Evolutionary conservation across 495 filamentous ascomycete species (phyloP), one percentile per base, ranked within the genome.

Genomic region (Penicillium cinerascens): DNA sequence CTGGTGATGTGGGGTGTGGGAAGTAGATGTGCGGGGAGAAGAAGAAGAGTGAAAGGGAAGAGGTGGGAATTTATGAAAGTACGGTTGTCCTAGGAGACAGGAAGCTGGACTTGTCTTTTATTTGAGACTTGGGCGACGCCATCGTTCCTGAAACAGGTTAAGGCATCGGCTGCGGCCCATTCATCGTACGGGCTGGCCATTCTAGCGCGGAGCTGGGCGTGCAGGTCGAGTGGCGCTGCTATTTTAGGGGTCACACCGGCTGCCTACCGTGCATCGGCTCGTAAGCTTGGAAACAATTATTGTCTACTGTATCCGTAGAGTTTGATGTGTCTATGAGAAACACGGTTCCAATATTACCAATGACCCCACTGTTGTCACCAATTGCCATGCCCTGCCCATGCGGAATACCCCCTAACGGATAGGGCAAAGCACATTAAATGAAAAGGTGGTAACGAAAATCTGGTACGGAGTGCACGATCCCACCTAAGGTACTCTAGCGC

Each of bases 161-260:
- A 26, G 29, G 43, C 15, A 33, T 37, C 42, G n/a, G 25, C 20
- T 15, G 16, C 25, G 45, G 45, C 26, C 52, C 61, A 51, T 27
- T 39, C 21, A 36, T 17, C 26, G 42, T 45, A 35, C 22, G 21
- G 35, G 42, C 51, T 55, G 60, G 60, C 48, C 54, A 36, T 38
- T 21, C 47, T 37, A 33, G 29, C 29, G 29, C 29, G 29, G 10
- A 23, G 3, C 52, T 51, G 26, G 54, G 61, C 59, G 58, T 64
- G 61, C 58, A 64, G 61, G 58, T 54, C 55, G 39, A 43, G 29
- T 20, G 18, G 37, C 16, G 38, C 41, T 63, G 57, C 63, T 65
- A 65, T 65, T 65, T 62, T 61, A 22, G 55, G 50, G 62, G 55
- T 62, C 55, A 51, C 58, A 64, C 61, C 52, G 44, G 51, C 18